phyloP scores from a whole-genome alignment of 1,284 basidiomycete species.

The Sanghuangporus sanghuang region DNA sequence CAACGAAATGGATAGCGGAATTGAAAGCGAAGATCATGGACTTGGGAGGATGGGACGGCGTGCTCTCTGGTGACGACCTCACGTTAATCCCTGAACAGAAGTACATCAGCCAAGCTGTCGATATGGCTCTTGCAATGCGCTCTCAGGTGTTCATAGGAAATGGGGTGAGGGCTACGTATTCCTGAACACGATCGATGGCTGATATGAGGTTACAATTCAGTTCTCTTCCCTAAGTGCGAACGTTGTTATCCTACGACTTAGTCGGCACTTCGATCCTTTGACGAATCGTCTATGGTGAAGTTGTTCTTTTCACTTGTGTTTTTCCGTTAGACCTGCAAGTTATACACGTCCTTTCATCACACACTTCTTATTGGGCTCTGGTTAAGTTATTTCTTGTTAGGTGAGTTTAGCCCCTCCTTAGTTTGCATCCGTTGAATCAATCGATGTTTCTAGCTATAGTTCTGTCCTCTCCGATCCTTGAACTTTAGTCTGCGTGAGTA shows the following conservation, averaged over 20 bases:
- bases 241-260: conserved; percentile 24
- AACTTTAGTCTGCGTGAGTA: not conserved
- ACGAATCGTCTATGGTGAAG: conserved; percentile 10
- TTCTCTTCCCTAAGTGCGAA: conserved; percentile 27
- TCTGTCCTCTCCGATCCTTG: not conserved
- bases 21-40: conserved; percentile 23
- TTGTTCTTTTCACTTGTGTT: not conserved
- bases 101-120: conserved; percentile 32
- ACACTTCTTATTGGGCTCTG: not conserved
- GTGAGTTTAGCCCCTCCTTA: too few relatives aligned
- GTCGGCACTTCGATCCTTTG: not conserved
- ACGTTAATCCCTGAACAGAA: conserved; percentile 24
- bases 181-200: not conserved
- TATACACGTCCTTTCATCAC: not conserved
- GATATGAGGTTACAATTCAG: conserved; percentile 11
- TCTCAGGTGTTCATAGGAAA: conserved; percentile 40
- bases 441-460: too few relatives aligned
- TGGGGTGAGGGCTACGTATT: conserved; percentile 29
- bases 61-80: conserved; percentile 19
- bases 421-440: too few relatives aligned
- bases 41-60: conserved; percentile 16
- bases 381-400: too few relatives aligned
- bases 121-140: conserved; percentile 36
- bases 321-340: not conserved
- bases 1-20: conserved; percentile 26